Evolutionary conservation across 192 early-diverging fungal species (phyloP), one percentile per base, ranked within the genome.

Genomic region (Dissophora globulifera): DNA sequence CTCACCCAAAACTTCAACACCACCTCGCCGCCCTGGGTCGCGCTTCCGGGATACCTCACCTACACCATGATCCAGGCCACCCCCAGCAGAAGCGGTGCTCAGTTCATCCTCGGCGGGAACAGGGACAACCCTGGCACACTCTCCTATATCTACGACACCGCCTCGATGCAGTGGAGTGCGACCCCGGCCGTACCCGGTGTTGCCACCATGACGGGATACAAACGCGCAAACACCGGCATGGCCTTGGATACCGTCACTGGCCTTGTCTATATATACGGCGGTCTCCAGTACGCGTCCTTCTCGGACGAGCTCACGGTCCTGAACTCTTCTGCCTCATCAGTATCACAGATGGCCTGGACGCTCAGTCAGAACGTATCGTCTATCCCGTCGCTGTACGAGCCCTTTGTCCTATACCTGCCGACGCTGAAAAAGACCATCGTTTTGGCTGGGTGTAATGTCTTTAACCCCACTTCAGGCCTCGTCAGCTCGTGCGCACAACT

Each of bases 41-140:
- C 19, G 3, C 51, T 76, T 8, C 9, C 16, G 0, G 52, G 45
- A 16, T 22, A 26, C 17, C 27, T 50, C 20, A 57, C 33, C 45
- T 76, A 20, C 47, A 62, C 62, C 3, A 67, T 67, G 72, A 47
- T 76, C 22, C 27, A 47, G 4, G 57, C 47, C 20, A 38, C 25
- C 4, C 72, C 72, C 13, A 76, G 63, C 27, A 32, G 13, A 11
- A 40, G 43, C 17, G 72, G 72, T 2, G 22, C 41, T 7, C 72
- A 76, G 38, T 33, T 76, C 25, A 55, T 76, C 29, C 4, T 62
- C 16, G 72, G 55, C 17, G 72, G 72, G n/a, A 76, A 76, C 17
- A 43, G 72, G 25, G 64, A 62, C 22, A 48, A 50, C 33, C 11
- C 16, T 22, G 72, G 72, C 1, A 10, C 62, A 20, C 45, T 67